Percentiles rank a stretch among this genome's conserved stretches.
phyloP scores from a whole-genome alignment of 2,329 filamentous ascomycete species.

The Fusarium drepaniforme region DNA sequence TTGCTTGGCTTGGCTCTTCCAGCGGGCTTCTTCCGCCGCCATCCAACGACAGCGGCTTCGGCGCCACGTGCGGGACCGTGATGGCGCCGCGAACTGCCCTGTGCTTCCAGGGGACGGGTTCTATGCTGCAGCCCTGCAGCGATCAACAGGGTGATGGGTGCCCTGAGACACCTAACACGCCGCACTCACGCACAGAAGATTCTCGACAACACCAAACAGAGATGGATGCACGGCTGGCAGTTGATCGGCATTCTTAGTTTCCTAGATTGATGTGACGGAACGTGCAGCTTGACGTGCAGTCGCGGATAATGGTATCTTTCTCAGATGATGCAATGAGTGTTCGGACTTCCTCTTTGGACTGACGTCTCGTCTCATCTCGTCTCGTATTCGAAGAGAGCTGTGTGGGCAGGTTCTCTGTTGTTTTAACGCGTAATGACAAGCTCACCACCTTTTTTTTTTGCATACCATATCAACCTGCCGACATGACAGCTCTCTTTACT shows the following conservation, averaged over 20 bases:
- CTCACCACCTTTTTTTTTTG: neutral
- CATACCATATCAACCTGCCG: neutral
- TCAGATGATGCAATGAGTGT: conserved; percentile 1
- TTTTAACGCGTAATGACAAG: conserved; percentile 28
- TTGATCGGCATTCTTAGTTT: conserved; percentile 32
- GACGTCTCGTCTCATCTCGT: neutral
- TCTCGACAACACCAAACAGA: neutral
- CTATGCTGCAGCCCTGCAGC: conserved; percentile 34
- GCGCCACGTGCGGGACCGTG: conserved; percentile 36
- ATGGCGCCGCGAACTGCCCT: conserved; percentile 23
- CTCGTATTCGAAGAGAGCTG: conserved; percentile 11
- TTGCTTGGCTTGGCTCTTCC: neutral
- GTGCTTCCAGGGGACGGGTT: conserved; percentile 34
- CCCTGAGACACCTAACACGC: neutral
- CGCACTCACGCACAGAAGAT: conserved; percentile 8
- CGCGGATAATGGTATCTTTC: conserved; percentile 16
- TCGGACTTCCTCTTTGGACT: neutral
- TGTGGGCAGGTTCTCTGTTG: neutral
- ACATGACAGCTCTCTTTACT: neutral
- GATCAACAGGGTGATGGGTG: conserved; percentile 24
- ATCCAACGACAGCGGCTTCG: conserved; percentile 14
- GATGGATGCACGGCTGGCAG: conserved; percentile 36
- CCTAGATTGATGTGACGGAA: conserved; percentile 11
- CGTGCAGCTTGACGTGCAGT: conserved; percentile 35
- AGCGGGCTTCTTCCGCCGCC: conserved; percentile 28